A percentile compares a stretch with the other conserved stretches of the same genome.
Evolutionary conservation across 345 rosid species (phyloP).

Genomic region (Eucalyptus melliodora): DNA sequence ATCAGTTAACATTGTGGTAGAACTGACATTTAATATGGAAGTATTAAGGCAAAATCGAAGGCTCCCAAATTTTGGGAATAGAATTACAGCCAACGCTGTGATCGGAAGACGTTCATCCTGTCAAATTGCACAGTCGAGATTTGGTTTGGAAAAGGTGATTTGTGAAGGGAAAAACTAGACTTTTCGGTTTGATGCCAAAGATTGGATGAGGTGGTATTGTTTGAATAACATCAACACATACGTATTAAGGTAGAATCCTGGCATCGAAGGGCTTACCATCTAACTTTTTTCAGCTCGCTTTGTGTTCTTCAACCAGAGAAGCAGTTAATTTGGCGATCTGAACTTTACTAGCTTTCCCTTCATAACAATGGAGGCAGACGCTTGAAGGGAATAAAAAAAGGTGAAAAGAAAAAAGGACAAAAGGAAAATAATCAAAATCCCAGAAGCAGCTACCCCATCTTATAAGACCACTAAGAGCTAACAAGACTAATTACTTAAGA

Average conservation of each 20-base stretch:
- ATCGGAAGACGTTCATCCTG: neutral
- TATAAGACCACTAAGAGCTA: neutral
- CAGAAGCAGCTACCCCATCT: neutral
- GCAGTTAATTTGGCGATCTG: neutral
- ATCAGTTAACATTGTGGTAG: neutral
- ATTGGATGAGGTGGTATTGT: neutral
- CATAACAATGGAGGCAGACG: neutral
- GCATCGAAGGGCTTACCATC: neutral
- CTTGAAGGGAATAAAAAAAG: neutral
- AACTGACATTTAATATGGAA: neutral
- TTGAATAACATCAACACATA: neutral
- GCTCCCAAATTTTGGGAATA: neutral
- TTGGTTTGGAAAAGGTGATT: neutral
- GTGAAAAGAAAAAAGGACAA: neutral
- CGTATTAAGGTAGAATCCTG: neutral
- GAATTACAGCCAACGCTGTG: neutral
- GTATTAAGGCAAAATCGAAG: neutral
- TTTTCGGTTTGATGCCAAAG: neutral
- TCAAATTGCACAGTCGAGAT: neutral
- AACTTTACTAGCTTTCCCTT: neutral
- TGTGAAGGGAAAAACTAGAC: neutral
- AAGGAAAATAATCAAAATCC: neutral
- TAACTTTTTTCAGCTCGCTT: neutral
- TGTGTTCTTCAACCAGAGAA: neutral
- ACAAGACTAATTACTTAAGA: neutral